Percentiles rank a stretch among this genome's conserved stretches.
Evolutionary conservation across 2,329 filamentous ascomycete genomes (phyloP).

Genomic region (Aspergillus fijiensis): DNA sequence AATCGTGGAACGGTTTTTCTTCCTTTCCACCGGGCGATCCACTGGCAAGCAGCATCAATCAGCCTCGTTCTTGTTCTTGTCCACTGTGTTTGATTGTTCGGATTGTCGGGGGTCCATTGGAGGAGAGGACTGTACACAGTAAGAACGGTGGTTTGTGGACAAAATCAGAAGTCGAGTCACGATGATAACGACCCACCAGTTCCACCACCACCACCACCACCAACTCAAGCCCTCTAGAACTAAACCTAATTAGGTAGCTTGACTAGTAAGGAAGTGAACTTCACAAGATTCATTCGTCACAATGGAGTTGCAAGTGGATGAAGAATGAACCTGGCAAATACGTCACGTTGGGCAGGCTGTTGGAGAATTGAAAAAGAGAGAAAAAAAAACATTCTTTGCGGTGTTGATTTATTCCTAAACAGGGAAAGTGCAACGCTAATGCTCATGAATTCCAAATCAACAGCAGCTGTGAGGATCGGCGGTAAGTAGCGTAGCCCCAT

Average conservation of each 20-base stretch:
- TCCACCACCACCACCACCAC: no score
- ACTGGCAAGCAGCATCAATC: neutral
- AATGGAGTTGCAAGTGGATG: neutral
- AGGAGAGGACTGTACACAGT: no score
- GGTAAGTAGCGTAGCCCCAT: neutral
- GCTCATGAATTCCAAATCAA: constrained; percentile 22
- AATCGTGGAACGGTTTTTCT: neutral
- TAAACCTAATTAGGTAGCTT: no score
- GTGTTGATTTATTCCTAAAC: neutral
- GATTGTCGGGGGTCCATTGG: neutral
- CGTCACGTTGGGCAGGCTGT: constrained; percentile 13
- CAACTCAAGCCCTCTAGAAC: no score
- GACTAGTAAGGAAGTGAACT: no score
- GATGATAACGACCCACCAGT: neutral
- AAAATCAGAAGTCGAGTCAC: no score
- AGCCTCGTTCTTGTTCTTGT: neutral
- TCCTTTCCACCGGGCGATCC: neutral
- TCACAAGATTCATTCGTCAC: no score
- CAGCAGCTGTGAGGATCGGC: constrained; percentile 8
- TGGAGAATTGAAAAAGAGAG: neutral
- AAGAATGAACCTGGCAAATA: constrained; percentile 5
- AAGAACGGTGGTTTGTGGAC: no score
- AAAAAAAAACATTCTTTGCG: no score
- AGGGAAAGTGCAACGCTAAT: constrained; percentile 10
- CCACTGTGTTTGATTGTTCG: neutral